These are phyloP conservation scores for Porcisia hertigi DNA, from an alignment of 208 protist species.

Conservation along the genomic window DNA sequence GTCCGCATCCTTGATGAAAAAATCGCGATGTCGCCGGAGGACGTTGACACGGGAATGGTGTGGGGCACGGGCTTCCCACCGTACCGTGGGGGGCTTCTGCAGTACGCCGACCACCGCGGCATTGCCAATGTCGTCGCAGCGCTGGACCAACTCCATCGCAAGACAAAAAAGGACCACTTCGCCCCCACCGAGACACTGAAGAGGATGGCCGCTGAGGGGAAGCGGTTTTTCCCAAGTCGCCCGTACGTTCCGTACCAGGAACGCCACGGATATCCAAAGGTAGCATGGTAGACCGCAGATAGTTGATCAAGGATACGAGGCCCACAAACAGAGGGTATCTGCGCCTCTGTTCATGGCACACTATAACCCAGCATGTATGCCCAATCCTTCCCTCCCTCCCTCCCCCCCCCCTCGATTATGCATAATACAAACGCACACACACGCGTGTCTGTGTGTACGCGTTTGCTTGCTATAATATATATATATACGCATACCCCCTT, in stretches of 20 bases:
- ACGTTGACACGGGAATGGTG: slow-evolving; percentile 88
- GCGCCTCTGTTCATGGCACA: neutral
- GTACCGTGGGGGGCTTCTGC: slow-evolving; percentile 79
- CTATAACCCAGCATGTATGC: neutral
- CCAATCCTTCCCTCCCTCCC: neutral
- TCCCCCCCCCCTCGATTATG: neutral
- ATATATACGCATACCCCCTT: neutral
- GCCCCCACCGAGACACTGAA: slow-evolving; percentile 51
- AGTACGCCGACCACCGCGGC: slow-evolving; percentile 80
- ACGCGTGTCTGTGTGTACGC: too few relatives aligned
- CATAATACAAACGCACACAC: neutral
- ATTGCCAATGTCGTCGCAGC: slow-evolving; percentile 49
- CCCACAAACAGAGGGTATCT: neutral
- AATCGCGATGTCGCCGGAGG: slow-evolving; percentile 63
- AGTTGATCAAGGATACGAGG: neutral
- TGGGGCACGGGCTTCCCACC: slow-evolving; percentile 87
- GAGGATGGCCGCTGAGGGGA: slow-evolving; percentile 63
- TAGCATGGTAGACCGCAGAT: slow-evolving; percentile 33
- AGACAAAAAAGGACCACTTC: slow-evolving; percentile 60
- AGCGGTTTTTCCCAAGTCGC: slow-evolving; percentile 75
- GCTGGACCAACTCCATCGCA: slow-evolving; percentile 51
- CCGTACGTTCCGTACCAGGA: slow-evolving; percentile 80
- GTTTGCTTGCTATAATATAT: neutral
- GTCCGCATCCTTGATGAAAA: slow-evolving; percentile 69
- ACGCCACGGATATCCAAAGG: slow-evolving; percentile 57